phyloP scores from a whole-genome alignment of 2,329 filamentous ascomycete genomes.

The Davidsoniella virescens region DNA sequence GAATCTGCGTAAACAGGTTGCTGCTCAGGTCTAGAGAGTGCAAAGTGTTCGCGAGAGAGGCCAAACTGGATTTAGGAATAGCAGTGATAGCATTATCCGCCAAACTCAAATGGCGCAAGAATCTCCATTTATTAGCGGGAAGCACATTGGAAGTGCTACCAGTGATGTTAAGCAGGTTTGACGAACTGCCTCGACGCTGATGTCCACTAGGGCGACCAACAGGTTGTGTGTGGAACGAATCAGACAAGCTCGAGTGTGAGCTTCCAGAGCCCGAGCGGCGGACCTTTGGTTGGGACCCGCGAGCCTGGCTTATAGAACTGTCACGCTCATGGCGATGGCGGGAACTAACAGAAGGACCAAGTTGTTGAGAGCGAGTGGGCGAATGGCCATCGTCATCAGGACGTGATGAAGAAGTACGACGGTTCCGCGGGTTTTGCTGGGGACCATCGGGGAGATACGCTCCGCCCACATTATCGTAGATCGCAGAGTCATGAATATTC shows the following conservation, averaged over 20 bases:
- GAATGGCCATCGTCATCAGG: slow-evolving; percentile 30
- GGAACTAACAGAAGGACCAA: not conserved
- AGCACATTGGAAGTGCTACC: slow-evolving; percentile 29
- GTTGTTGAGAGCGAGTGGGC: slow-evolving; percentile 5
- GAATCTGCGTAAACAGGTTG: slow-evolving; percentile 88
- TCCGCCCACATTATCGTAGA: slow-evolving; percentile 22
- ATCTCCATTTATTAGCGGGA: slow-evolving; percentile 82
- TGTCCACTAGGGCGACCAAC: slow-evolving; percentile 25
- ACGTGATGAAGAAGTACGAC: slow-evolving; percentile 29
- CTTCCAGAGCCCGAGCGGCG: slow-evolving; percentile 81
- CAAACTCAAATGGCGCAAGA: slow-evolving; percentile 78
- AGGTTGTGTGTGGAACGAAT: slow-evolving; percentile 25
- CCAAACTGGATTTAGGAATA: slow-evolving; percentile 58
- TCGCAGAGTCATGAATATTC: slow-evolving; percentile 32
- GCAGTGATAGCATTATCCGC: slow-evolving; percentile 81
- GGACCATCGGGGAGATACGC: no score
- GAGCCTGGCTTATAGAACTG: slow-evolving; percentile 58
- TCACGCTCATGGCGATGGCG: slow-evolving; percentile 17
- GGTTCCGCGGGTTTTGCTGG: slow-evolving; percentile 17
- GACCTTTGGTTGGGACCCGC: slow-evolving; percentile 57
- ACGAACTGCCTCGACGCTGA: slow-evolving; percentile 51
- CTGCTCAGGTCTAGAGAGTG: slow-evolving; percentile 84
- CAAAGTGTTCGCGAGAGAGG: slow-evolving; percentile 70
- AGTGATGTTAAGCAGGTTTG: slow-evolving; percentile 56
- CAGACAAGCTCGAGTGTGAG: slow-evolving; percentile 65